phyloP scores from a whole-genome alignment of 2,329 filamentous ascomycete genomes.

The Apiospora rasikravindrae region DNA sequence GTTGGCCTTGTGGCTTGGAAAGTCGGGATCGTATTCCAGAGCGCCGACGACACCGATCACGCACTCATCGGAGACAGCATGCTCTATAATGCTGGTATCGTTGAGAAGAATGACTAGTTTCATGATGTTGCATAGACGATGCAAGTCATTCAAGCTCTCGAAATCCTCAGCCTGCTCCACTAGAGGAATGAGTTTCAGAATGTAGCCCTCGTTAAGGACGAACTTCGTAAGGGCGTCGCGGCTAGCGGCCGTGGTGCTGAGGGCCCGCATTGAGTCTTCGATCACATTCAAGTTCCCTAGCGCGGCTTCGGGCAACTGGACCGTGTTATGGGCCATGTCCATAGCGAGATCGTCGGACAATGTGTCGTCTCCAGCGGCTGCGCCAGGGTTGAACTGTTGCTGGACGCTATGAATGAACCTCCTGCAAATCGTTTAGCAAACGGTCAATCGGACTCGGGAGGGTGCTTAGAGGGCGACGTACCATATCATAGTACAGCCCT shows the following conservation, averaged over 20 bases:
- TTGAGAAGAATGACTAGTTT: slow-evolving; percentile 95
- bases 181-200: slow-evolving; percentile 82
- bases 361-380: slow-evolving; percentile 79
- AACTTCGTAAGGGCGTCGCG: slow-evolving; percentile 88
- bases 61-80: slow-evolving; percentile 87
- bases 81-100: slow-evolving; percentile 92
- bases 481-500: slow-evolving; percentile 94
- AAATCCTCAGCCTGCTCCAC: slow-evolving; percentile 90
- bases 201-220: slow-evolving; percentile 84
- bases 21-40: slow-evolving; percentile 97
- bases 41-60: slow-evolving; percentile 93
- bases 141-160: slow-evolving; percentile 84
- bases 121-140: slow-evolving; percentile 96
- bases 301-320: slow-evolving; percentile 79
- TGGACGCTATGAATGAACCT: slow-evolving; percentile 90
- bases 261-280: slow-evolving; percentile 80
- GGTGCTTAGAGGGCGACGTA: slow-evolving; percentile 47
- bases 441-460: slow-evolving; percentile 20
- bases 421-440: slow-evolving; percentile 54
- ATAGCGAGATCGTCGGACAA: slow-evolving; percentile 85
- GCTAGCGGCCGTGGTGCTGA: slow-evolving; percentile 75
- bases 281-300: slow-evolving; percentile 85
- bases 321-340: slow-evolving; percentile 67
- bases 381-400: slow-evolving; percentile 67
- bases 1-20: slow-evolving; percentile 96